These are phyloP conservation scores for Colletotrichum sp. DNA, from an alignment of 2,329 filamentous ascomycete genomes.

Conservation along the genomic window DNA sequence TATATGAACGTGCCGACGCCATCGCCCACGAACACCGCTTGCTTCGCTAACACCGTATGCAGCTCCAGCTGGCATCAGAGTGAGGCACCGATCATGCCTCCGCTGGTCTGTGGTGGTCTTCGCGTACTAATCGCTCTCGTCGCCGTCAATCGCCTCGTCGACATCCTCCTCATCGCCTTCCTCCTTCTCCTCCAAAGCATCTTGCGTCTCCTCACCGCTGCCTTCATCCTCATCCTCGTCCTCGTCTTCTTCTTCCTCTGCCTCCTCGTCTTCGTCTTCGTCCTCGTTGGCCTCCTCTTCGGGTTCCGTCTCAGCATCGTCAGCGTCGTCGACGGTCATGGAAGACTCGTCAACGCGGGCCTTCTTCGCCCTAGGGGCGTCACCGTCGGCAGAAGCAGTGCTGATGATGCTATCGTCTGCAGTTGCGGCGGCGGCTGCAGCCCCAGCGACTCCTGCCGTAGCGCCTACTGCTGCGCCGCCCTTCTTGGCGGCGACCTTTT, in stretches of 20 bases:
- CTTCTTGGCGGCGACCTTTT: constrained; percentile 72
- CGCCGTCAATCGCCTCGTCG: constrained; percentile 68
- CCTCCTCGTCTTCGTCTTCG: constrained; percentile 48
- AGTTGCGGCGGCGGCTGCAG: background rate
- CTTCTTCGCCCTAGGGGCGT: constrained; percentile 44
- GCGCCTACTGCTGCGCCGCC: constrained; percentile 40
- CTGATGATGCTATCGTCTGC: constrained; percentile 39
- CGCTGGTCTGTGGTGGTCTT: no score
- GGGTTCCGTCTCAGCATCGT: constrained; percentile 47
- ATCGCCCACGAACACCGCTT: no score
- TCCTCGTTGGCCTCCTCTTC: constrained; percentile 53
- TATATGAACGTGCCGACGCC: no score
- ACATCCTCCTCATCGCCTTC: constrained; percentile 54
- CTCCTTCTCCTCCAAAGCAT: constrained; percentile 55
- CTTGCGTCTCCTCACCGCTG: constrained; percentile 60
- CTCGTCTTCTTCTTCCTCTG: constrained; percentile 57
- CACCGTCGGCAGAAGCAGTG: constrained; percentile 24
- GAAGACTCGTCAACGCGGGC: constrained; percentile 51
- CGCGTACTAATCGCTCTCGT: constrained; percentile 57
- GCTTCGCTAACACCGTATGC: no score
- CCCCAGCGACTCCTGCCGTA: constrained; percentile 39
- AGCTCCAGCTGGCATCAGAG: no score
- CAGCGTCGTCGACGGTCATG: constrained; percentile 36
- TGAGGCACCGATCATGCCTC: no score
- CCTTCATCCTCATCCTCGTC: constrained; percentile 58